Percentiles rank a stretch among this genome's conserved stretches.
These are phyloP conservation scores for Ramaria sp. DNA, from an alignment of 768 basidiomycete species.

Conservation along the genomic window DNA sequence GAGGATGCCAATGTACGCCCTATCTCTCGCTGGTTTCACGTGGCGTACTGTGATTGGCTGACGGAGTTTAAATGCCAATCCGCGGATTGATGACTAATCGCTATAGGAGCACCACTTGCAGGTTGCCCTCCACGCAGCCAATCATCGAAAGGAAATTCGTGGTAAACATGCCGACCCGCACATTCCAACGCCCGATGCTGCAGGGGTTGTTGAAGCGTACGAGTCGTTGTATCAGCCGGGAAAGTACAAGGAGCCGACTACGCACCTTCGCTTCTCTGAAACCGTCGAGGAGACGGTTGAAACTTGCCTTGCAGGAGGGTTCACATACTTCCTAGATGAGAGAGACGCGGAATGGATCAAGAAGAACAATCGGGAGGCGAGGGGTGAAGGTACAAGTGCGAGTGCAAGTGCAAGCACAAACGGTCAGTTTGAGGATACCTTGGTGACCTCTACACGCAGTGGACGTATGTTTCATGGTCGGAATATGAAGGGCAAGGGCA, in stretches of 20 bases:
- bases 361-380: constrained; percentile 78
- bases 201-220: constrained; percentile 70
- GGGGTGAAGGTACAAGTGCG: constrained; percentile 81
- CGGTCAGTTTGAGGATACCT: neutral
- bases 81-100: constrained; percentile 45
- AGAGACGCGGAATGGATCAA: constrained; percentile 92
- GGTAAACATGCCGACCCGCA: constrained; percentile 37
- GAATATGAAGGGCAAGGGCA: constrained; percentile 75
- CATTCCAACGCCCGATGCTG: constrained; percentile 91
- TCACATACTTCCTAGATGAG: constrained; percentile 93
- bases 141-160: constrained; percentile 10
- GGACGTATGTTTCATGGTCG: constrained; percentile 14
- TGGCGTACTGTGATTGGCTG: constrained; percentile 40
- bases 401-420: constrained; percentile 2
- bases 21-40: constrained; percentile 24
- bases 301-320: constrained; percentile 57
- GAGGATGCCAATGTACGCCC: constrained; percentile 86
- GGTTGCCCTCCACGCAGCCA: constrained; percentile 34
- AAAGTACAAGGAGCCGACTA: constrained; percentile 65
- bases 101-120: constrained; percentile 49
- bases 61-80: constrained; percentile 31
- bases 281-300: constrained; percentile 70
- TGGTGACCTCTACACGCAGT: neutral
- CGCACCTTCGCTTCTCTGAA: constrained; percentile 74
- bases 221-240: constrained; percentile 59